Evolutionary conservation across 2,329 filamentous ascomycete genomes (phyloP), one percentile per base, ranked within the genome.

Genomic region (Cercospora sojina): DNA sequence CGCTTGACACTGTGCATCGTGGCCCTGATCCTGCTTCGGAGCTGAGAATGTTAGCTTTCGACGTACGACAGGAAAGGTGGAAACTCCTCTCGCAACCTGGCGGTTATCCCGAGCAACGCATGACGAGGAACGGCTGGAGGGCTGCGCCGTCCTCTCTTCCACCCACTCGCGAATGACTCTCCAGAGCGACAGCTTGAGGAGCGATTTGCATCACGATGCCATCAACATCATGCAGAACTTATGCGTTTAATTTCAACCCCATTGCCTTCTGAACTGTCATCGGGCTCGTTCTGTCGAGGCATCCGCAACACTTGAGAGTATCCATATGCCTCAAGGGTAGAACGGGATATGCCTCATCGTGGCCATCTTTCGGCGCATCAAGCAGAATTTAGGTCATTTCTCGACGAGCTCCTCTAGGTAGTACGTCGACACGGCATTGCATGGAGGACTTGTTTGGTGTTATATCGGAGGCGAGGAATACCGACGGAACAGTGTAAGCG

Each of bases 41-140:
- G 7, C 57, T 75, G 64, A 67, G 72, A 43, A 71, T 74, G 65
- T 62, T 75, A 61, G 73, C 74, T 23, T 74, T 74, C 55, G 74
- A 74, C 65, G 66, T 70, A 12, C 64, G 72, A 27, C 74, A 75
- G 59, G 69, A 73, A 10, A 71, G 70, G 58, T 53, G 59, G 4
- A 53, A 66, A 27, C 47, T 70, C 12, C 59, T 62, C 25, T 32
- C 41, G 13, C 59, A 67, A 16, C 65, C 64, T 8, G 62, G 66
- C 31, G 47, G 59, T 4, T 67, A 64, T 35, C 65, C 68, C 9
- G 55, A 62, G 20, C 27, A 61, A 27, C 51, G 31, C 5, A 62
- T n/a, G 29, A 64, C 38, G 18, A 63, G 69, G 29, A 68, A 60
- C 43, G 69, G 68, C 38, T 70, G 69, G 69, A 65, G 63, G 53